These are phyloP conservation scores for Physcomitrium patens DNA, from an alignment of 225 moss, liverwort and hornwort species.

Conservation along the genomic window DNA sequence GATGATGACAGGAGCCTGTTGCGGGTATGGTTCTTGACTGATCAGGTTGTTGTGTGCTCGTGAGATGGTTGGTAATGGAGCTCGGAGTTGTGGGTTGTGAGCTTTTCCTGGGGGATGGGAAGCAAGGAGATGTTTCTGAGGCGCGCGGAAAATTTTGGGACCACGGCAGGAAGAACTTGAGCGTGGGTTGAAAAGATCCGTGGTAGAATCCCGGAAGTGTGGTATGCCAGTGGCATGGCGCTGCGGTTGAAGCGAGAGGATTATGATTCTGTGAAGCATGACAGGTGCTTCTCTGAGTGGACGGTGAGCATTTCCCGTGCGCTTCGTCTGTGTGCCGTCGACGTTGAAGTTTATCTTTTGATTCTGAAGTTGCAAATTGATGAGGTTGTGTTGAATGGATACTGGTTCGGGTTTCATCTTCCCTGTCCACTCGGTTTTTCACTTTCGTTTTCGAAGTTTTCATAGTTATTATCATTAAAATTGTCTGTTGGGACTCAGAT, in stretches of 20 bases:
- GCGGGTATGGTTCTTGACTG: background rate
- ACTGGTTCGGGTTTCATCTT: too few species aligned
- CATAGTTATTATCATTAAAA: background rate
- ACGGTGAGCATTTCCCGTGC: conserved; percentile 35
- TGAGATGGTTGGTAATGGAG: too few species aligned
- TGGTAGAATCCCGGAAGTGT: background rate
- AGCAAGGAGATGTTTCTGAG: conserved; percentile 19
- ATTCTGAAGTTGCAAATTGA: background rate
- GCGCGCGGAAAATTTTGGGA: background rate
- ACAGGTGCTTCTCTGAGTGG: conserved; percentile 57
- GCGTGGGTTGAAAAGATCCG: background rate
- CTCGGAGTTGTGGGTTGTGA: background rate
- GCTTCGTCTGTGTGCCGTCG: background rate
- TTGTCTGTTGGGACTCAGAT: conserved; percentile 38
- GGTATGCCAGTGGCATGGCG: conserved; percentile 49
- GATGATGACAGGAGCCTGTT: too few species aligned
- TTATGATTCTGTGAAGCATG: conserved; percentile 49
- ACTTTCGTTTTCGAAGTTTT: too few species aligned
- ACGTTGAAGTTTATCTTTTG: background rate
- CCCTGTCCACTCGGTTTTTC: too few species aligned
- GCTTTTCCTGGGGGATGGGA: conserved; percentile 15
- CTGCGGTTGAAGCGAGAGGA: conserved; percentile 65
- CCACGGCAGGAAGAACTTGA: conserved; percentile 7
- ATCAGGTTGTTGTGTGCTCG: background rate
- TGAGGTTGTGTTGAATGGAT: background rate